phyloP scores from a whole-genome alignment of 306 rosid genomes.

The Betula pendula region DNA sequence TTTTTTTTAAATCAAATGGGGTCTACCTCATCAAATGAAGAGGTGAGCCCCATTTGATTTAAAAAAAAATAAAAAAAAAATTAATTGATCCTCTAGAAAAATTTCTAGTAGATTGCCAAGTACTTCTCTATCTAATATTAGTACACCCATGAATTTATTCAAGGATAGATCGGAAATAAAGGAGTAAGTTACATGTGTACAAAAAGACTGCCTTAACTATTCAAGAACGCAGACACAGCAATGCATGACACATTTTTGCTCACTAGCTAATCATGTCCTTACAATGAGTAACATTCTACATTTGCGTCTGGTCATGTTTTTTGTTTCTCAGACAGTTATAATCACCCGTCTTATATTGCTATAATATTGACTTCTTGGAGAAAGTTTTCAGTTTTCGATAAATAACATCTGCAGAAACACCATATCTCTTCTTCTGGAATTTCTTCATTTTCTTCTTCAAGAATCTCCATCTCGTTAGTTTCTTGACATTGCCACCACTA shows the following conservation, averaged over 20 bases:
- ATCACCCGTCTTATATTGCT: background rate
- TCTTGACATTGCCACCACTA: constrained; percentile 23
- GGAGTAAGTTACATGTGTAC: constrained; percentile 2
- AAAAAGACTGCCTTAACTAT: background rate
- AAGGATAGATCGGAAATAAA: background rate
- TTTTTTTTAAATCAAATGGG: too few relatives aligned
- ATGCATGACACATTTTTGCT: too few relatives aligned
- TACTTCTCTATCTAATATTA: too few relatives aligned
- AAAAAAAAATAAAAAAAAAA: too few relatives aligned
- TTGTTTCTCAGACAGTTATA: background rate
- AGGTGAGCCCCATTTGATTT: too few relatives aligned
- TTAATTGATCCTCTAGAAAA: too few relatives aligned
- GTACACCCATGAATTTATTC: background rate
- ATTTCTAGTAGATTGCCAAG: too few relatives aligned
- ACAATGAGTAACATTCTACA: background rate
- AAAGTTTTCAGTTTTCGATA: background rate
- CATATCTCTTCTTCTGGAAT: too few relatives aligned
- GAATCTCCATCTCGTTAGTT: constrained; percentile 1
- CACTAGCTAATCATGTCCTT: too few relatives aligned
- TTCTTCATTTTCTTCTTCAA: background rate
- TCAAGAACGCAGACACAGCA: constrained; percentile 2
- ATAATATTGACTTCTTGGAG: background rate
- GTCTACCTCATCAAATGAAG: too few relatives aligned
- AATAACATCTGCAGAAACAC: too few relatives aligned
- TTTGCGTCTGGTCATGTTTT: constrained; percentile 30